Evolutionary conservation across 208 protist species (phyloP), one percentile per base, ranked within the genome.

Genomic region (Porcisia hertigi): DNA sequence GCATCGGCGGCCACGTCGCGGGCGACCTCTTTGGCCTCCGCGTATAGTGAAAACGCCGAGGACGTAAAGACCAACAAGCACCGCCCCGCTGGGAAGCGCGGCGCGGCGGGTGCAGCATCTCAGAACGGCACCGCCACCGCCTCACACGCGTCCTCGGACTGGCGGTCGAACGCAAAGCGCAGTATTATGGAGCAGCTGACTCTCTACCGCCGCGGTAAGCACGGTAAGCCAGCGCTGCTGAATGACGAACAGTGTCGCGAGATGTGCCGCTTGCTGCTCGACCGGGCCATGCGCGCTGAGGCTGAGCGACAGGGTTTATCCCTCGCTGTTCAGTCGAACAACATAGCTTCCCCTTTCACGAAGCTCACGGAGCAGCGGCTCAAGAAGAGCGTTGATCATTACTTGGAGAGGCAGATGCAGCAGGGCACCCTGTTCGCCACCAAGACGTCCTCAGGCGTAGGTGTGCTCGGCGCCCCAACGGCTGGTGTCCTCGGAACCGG

Each of bases 111-210:
- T 59, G 25, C 41, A 49, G 58, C 36, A 14, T 41, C 55, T 23
- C 25, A 49, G 62, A 55, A 25, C 49, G 45, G 73, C 30, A 59
- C 54, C 20, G 47, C 49, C 45, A 43, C 43, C 23, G 73, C 57
- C 20, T 43, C 67, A 2, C 54, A 43, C 5, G 34, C 64, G 20
- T 18, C 58, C 3, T 73, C 78, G 66, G 62, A 92, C 74, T 96
- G 92, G 90, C 89, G 92, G 41, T 74, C 73, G 4, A 76, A 77
- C 18, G 92, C 92, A 36, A 96, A 96, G 87, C 88, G 88, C 25
- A 86, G 84, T 5, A 96, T 96, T 74, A 83, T 94, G 47, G 83
- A 94, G 79, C 86, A 92, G 77, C 86, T 94, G 1, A 94, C 92
- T 23, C 67, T 93, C 41, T 94, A 93, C 82, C 81, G 88, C 25